These are phyloP conservation scores for Sugiyamaella boreocaroliniensis DNA, from an alignment of 805 yeast genomes.

Conservation along the genomic window DNA sequence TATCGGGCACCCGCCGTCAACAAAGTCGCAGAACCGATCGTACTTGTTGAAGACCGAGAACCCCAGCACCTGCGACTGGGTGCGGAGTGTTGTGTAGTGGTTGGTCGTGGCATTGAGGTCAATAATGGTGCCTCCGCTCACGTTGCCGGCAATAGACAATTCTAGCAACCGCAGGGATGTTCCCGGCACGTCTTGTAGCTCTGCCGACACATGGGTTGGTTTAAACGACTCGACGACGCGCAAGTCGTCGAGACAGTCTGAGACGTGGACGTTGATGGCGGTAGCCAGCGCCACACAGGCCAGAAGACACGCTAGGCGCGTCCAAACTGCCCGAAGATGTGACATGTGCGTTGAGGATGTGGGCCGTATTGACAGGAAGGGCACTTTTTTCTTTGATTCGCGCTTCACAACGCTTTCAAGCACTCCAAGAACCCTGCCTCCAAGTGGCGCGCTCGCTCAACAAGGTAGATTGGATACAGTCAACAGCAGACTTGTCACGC, in stretches of 20 bases:
- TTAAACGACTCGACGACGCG: conserved; percentile 3
- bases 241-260: conserved; percentile 2
- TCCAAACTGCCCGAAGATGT: background rate
- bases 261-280: conserved; percentile 1
- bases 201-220: conserved; percentile 6
- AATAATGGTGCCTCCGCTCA: conserved; percentile 10
- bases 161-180: conserved; percentile 6
- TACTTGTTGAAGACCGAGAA: conserved; percentile 17
- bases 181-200: background rate
- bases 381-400: no score
- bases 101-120: conserved; percentile 20
- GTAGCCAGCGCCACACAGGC: background rate
- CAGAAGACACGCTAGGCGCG: background rate
- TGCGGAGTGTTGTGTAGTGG: conserved; percentile 25
- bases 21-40: conserved; percentile 24
- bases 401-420: no score
- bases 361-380: no score
- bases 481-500: no score
- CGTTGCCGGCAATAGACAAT: conserved; percentile 12
- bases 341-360: background rate
- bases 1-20: conserved; percentile 24
- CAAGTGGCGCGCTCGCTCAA: no score
- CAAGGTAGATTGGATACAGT: no score
- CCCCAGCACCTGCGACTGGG: conserved; percentile 20
- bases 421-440: no score